Evolutionary conservation across 441 rosid genomes (phyloP).

Genomic region (Populus hybrid): DNA sequence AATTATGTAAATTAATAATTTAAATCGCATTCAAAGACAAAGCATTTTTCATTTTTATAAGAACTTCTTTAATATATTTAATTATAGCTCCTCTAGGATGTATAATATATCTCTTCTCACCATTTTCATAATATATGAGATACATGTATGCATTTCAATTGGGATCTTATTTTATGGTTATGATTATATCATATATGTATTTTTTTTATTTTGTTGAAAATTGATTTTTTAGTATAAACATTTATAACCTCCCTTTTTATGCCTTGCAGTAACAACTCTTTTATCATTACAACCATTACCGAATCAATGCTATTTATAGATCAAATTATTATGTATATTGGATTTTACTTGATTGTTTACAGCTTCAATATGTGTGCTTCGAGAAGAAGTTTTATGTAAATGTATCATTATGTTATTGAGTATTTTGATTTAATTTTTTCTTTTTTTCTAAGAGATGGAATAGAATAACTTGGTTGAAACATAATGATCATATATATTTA

Average conservation of each 20-base stretch:
- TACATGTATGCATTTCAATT: constrained; percentile 3
- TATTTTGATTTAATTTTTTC: too few relatives aligned
- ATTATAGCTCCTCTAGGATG: neutral
- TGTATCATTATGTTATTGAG: too few relatives aligned
- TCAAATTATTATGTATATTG: neutral
- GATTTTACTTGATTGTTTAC: constrained; percentile 1
- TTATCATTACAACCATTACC: constrained; percentile 1
- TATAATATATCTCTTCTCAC: too few relatives aligned
- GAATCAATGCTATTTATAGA: neutral
- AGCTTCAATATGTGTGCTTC: too few relatives aligned
- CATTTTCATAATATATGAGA: neutral
- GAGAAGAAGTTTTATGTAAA: too few relatives aligned
- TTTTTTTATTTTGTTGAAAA: constrained; percentile 4
- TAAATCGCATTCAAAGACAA: rapidly evolving
- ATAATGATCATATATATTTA: too few relatives aligned
- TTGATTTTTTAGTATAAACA: neutral
- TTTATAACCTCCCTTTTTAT: constrained; percentile 1
- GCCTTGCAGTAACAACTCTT: constrained; percentile 5
- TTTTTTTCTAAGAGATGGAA: too few relatives aligned
- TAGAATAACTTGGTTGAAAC: too few relatives aligned
- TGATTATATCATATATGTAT: neutral
- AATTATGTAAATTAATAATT: too few relatives aligned
- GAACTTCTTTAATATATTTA: neutral
- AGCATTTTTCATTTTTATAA: too few relatives aligned
- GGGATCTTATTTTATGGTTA: constrained; percentile 8